Base-by-base conservation (phyloP, 495 filamentous ascomycete species). In the Aspergillus saccharolyticus region DNA sequence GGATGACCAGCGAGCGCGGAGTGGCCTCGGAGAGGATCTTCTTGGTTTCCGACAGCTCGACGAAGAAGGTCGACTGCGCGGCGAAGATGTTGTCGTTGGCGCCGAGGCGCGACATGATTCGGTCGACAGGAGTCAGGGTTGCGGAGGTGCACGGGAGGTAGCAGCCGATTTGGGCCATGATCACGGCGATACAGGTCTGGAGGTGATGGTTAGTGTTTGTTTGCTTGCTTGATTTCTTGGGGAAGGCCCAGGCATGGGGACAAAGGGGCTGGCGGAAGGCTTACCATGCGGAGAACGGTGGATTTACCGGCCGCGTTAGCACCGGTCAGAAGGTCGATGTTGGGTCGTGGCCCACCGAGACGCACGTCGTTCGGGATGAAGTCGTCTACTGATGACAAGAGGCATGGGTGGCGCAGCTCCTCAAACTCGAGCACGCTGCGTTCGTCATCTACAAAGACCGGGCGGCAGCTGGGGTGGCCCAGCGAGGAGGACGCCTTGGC, bases 31-130 rank as follows among this genome's bases (percentile, higher is more conserved):
- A 84, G 3, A 99, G 85, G 52, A 99, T 99, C 78, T 97, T 97
- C 76, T 97, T 96, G 9, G 94, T 99, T 66, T 99, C 95, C 4
- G 91, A 89, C 8, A 99, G 80, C 71, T 99, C 94, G 48, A 99
- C 93, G 69, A 99, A 97, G 81, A 99, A 99, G 28, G 94, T 99
- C 21, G 87, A 91, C 73, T 99, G 95, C 3, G 93, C 90, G 20
- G 93, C 95, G 67, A 99, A 97, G 69, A 99, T 97, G 73, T 97
- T 96, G 80, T 99, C 94, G 67, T 97, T 96, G 48, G 95, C 95
- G 15, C 95, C 95, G 0, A 99, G 88, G 20, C 95, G 91, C 5
- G 91, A 96, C 95, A 99, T 99, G 78, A 99, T 97, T 44, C 94
- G 89, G 69, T 99, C 95, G 25, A 93, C 81, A 0, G 94, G 91